These are phyloP conservation scores for Neoboletus brunneissimus DNA, from an alignment of 768 basidiomycete species.

Conservation along the genomic window DNA sequence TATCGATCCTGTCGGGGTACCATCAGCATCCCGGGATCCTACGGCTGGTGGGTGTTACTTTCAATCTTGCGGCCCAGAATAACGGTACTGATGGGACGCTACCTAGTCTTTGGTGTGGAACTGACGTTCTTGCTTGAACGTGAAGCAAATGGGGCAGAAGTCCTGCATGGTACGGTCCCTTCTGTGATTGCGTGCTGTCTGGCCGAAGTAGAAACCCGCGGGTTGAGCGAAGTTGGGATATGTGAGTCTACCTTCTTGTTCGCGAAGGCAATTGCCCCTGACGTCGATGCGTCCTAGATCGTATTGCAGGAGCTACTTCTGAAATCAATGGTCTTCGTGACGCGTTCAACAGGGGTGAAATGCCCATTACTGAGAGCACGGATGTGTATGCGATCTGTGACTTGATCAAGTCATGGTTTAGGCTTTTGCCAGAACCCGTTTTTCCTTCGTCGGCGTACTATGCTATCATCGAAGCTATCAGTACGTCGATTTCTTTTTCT, in stretches of 20 bases:
- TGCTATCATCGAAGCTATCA: conserved; percentile 66
- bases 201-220: conserved; percentile 68
- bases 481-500: conserved; percentile 39
- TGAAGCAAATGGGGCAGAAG: conserved; percentile 50
- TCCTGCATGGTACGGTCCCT: conserved; percentile 61
- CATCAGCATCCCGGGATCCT: conserved; percentile 64
- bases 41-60: conserved; percentile 54
- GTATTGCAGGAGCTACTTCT: conserved; percentile 72
- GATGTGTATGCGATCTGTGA: conserved; percentile 86
- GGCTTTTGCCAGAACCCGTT: conserved; percentile 74
- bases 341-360: conserved; percentile 71
- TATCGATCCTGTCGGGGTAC: conserved; percentile 49
- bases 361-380: conserved; percentile 53
- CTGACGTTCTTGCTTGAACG: conserved; percentile 65
- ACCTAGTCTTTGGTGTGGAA: conserved; percentile 72
- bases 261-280: background rate
- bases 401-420: conserved; percentile 83
- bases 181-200: conserved; percentile 64
- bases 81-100: conserved; percentile 3
- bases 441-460: conserved; percentile 70
- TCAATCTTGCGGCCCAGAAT: background rate
- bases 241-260: conserved; percentile 47
- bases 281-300: conserved; percentile 47
- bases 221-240: conserved; percentile 78
- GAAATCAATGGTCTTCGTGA: conserved; percentile 71